These are phyloP conservation scores for Dothideomycetes sp. DNA, from an alignment of 2,329 filamentous ascomycete species.

Conservation along the genomic window DNA sequence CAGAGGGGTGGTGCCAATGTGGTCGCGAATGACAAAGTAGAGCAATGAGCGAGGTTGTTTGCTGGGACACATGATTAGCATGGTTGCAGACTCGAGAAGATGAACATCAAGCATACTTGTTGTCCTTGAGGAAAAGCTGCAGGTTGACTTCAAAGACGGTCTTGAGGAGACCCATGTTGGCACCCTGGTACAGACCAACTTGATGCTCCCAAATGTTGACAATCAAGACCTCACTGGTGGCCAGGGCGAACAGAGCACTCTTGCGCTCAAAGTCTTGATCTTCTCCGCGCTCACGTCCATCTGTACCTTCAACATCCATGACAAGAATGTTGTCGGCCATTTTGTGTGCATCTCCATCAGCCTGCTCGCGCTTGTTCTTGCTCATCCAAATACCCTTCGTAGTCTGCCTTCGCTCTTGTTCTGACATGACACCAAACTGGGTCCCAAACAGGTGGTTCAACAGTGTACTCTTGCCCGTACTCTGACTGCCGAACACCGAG, in stretches of 20 bases:
- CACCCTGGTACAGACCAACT: slow-evolving; percentile 93
- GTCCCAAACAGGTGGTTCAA: slow-evolving; percentile 95
- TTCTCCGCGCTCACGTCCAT: slow-evolving; percentile 90
- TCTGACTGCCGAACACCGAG: slow-evolving; percentile 97
- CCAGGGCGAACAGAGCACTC: slow-evolving; percentile 91
- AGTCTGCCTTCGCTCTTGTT: slow-evolving; percentile 86
- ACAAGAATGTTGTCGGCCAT: slow-evolving; percentile 98
- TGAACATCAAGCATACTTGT: slow-evolving; percentile 51
- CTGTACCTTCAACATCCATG: slow-evolving; percentile 98
- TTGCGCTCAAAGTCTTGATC: slow-evolving; percentile 99
- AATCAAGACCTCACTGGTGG: slow-evolving; percentile 94
- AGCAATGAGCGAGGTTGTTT: slow-evolving; percentile 67
- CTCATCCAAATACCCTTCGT: slow-evolving; percentile 99
- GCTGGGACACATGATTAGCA: background rate
- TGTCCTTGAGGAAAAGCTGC: slow-evolving; percentile 93
- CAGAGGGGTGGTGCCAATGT: slow-evolving; percentile 84
- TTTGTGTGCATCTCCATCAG: slow-evolving; percentile 40
- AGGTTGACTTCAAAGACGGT: slow-evolving; percentile 98
- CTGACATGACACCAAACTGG: slow-evolving; percentile 95
- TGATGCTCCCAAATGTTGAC: slow-evolving; percentile 99
- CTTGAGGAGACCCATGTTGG: slow-evolving; percentile 97
- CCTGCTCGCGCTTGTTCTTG: slow-evolving; percentile 67
- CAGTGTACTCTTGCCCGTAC: slow-evolving; percentile 94
- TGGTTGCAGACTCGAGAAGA: background rate
- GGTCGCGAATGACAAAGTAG: slow-evolving; percentile 98